Evolutionary conservation across 257 asterid species (phyloP).

Genomic region (Solanum ossicruentum): DNA sequence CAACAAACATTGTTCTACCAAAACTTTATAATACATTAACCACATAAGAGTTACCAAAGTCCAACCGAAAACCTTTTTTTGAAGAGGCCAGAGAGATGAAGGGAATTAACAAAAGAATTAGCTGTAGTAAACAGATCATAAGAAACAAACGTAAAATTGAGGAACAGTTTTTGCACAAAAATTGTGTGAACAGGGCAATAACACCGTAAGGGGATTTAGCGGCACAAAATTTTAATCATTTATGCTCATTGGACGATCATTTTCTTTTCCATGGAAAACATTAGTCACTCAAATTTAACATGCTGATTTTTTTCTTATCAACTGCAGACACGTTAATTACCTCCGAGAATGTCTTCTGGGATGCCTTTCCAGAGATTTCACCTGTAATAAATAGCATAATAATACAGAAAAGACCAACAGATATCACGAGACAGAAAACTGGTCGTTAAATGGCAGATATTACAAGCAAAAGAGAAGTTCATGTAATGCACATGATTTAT

Average conservation of each 20-base stretch:
- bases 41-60: background rate
- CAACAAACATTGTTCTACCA: background rate
- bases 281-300: background rate
- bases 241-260: background rate
- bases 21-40: background rate
- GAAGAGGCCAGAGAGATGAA: background rate
- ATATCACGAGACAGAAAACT: background rate
- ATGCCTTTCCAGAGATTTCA: conserved; percentile 31
- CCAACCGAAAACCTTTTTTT: background rate
- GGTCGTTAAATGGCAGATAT: background rate
- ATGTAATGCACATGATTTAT: background rate
- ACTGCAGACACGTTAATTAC: conserved; percentile 19
- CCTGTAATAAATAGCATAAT: conserved; percentile 26
- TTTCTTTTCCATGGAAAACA: background rate
- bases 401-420: background rate
- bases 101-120: background rate
- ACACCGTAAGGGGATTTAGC: background rate
- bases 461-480: background rate
- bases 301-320: background rate
- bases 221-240: background rate
- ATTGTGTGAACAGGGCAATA: background rate
- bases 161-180: background rate
- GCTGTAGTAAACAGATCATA: background rate
- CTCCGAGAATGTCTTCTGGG: conserved; percentile 33
- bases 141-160: background rate